Conservation (phyloP, 176 grass and related monocot species). For the Oryza nivara region DNA sequence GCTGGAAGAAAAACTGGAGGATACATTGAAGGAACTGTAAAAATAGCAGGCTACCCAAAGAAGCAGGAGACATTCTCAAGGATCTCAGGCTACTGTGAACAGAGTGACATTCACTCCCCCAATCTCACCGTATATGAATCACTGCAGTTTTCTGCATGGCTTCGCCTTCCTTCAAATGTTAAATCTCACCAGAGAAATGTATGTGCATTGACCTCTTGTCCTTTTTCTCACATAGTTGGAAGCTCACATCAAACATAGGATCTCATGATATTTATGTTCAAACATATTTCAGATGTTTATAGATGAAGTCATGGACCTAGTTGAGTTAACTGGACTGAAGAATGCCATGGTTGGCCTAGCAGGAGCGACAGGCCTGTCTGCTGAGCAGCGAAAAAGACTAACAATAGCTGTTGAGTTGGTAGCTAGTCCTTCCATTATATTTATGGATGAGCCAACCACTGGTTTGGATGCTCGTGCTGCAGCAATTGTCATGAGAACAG, state of each 20-base stretch:
- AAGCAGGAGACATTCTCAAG: conserved; percentile 90
- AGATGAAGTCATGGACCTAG: conserved; percentile 86
- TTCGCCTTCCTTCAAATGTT: conserved; percentile 86
- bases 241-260: conserved; percentile 12
- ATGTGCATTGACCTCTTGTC: conserved; percentile 33
- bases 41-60: conserved; percentile 81
- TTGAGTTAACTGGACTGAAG: conserved; percentile 72
- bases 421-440: conserved; percentile 91
- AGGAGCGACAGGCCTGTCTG: conserved; percentile 70
- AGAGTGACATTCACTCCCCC: conserved; percentile 85
- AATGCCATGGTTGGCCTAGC: conserved; percentile 82
- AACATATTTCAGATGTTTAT: conserved; percentile 76
- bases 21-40: conserved; percentile 73
- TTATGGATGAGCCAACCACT: conserved; percentile 94
- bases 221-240: conserved; percentile 29
- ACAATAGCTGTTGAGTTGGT: conserved; percentile 91
- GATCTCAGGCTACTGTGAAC: conserved; percentile 95
- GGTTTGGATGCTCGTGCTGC: conserved; percentile 89
- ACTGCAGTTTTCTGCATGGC: conserved; percentile 84
- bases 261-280: conserved; percentile 35
- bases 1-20: conserved; percentile 96
- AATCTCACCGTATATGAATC: conserved; percentile 84
- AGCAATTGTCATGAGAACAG: conserved; percentile 93
- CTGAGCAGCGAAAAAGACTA: conserved; percentile 86
- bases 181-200: conserved; percentile 72